Evolutionary conservation across 495 filamentous ascomycete species (phyloP).

Genomic region (Penicillium atrosanguineum): DNA sequence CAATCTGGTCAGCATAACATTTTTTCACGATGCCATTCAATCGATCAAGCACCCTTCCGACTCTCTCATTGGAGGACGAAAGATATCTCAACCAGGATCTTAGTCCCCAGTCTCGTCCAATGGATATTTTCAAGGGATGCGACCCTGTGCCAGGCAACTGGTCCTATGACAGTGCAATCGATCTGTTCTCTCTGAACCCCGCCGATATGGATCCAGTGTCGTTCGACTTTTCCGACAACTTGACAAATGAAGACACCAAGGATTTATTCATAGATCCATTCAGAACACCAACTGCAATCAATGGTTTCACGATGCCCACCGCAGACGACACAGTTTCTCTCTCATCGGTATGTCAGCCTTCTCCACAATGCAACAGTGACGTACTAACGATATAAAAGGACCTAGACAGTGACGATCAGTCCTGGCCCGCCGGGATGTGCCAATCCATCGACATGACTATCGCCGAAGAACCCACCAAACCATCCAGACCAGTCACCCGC

Average conservation of each 20-base stretch:
- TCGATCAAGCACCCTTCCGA: conserved; percentile 17
- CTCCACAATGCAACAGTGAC: neutral
- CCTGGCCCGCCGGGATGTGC: conserved; percentile 31
- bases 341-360: conserved; percentile 30
- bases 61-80: conserved; percentile 18
- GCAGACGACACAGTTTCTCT: conserved; percentile 34
- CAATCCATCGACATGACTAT: conserved; percentile 22
- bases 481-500: conserved; percentile 16
- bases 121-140: conserved; percentile 18
- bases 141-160: conserved; percentile 43
- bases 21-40: conserved; percentile 20
- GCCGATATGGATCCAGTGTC: conserved; percentile 35
- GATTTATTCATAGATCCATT: conserved; percentile 38
- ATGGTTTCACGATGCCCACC: conserved; percentile 37
- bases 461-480: conserved; percentile 12
- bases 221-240: conserved; percentile 35
- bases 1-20: neutral
- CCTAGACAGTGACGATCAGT: conserved; percentile 43
- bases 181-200: conserved; percentile 39
- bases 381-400: conserved; percentile 19
- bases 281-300: conserved; percentile 30
- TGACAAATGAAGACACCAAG: conserved; percentile 35
- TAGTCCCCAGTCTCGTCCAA: conserved; percentile 23
- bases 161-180: conserved; percentile 43
- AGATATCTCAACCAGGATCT: conserved; percentile 25